These are phyloP conservation scores for Epichloe sibirici DNA, from an alignment of 2,329 filamentous ascomycete species.

Conservation along the genomic window DNA sequence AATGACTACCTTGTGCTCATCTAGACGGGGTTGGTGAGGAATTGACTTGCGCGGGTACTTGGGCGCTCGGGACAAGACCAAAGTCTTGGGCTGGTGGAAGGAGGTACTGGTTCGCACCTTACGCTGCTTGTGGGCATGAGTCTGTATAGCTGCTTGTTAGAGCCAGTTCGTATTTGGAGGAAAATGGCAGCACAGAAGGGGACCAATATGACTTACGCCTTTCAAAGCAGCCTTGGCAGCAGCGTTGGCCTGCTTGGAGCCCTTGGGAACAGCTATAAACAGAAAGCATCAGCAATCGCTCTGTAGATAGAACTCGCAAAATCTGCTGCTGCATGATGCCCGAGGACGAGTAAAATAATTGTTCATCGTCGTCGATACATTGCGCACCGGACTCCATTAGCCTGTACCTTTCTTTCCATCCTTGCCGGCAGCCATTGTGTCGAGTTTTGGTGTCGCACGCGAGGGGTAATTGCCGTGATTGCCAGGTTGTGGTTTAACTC, in stretches of 20 bases:
- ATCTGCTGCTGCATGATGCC: conserved; percentile 61
- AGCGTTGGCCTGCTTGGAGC: conserved; percentile 76
- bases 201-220: conserved; percentile 56
- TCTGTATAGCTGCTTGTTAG: conserved; percentile 19
- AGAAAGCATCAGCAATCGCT: conserved; percentile 60
- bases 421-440: conserved; percentile 26
- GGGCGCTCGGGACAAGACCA: conserved; percentile 76
- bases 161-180: not conserved
- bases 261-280: conserved; percentile 47
- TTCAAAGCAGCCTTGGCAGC: conserved; percentile 94
- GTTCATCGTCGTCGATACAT: conserved; percentile 6
- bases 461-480: not conserved
- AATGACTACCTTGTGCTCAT: conserved; percentile 95
- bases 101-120: conserved; percentile 88
- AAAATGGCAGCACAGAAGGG: not conserved
- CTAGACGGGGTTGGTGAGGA: conserved; percentile 77
- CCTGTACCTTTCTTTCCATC: conserved; percentile 37
- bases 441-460: conserved; percentile 7
- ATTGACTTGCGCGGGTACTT: conserved; percentile 97
- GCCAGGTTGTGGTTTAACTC: not conserved
- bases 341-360: conserved; percentile 6
- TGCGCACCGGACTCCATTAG: conserved; percentile 13
- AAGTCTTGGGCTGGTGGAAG: conserved; percentile 97
- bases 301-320: conserved; percentile 62
- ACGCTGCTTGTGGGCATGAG: conserved; percentile 65